A percentile compares a stretch with the other conserved stretches of the same genome.
phyloP scores from a whole-genome alignment of 2,329 filamentous ascomycete species.

The Fusarium succisae region DNA sequence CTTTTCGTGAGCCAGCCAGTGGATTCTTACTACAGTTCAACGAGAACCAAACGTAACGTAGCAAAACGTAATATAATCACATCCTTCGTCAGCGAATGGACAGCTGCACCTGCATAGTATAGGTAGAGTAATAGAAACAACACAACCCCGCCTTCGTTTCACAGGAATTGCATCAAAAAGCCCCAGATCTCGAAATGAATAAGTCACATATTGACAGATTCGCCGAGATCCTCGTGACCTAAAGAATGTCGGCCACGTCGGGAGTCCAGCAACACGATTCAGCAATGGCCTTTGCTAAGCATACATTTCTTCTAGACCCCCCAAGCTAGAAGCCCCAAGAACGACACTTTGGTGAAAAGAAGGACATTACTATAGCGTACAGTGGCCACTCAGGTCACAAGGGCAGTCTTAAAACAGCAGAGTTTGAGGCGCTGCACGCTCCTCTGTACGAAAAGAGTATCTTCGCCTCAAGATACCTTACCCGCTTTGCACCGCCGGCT shows the following conservation, averaged over 20 bases:
- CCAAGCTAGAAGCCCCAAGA: background rate
- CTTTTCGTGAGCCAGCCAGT: constrained; percentile 5
- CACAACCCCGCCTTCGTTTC: constrained; percentile 30
- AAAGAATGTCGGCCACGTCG: constrained; percentile 3
- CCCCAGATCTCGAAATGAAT: constrained; percentile 20
- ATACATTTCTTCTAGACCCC: constrained; percentile 10
- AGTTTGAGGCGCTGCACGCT: constrained; percentile 16
- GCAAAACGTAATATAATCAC: constrained; percentile 41
- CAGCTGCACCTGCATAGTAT: constrained; percentile 38
- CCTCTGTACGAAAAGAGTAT: background rate
- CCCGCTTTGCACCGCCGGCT: constrained; percentile 23
- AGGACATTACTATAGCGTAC: background rate
- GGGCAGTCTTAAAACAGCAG: constrained; percentile 9
- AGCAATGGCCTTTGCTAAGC: constrained; percentile 26
- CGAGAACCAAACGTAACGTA: constrained; percentile 32
- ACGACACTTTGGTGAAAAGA: background rate
- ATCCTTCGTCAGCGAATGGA: constrained; percentile 14
- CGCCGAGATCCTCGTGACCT: constrained; percentile 34
- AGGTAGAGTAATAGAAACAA: constrained; percentile 41
- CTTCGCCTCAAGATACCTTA: constrained; percentile 14
- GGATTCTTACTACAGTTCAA: background rate
- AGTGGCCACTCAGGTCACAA: constrained; percentile 14
- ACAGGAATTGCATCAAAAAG: background rate
- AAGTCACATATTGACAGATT: constrained; percentile 18
- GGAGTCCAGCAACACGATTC: constrained; percentile 34